phyloP scores from a whole-genome alignment of 352 stramenopile genomes.

The Phytophthora palmivora region DNA sequence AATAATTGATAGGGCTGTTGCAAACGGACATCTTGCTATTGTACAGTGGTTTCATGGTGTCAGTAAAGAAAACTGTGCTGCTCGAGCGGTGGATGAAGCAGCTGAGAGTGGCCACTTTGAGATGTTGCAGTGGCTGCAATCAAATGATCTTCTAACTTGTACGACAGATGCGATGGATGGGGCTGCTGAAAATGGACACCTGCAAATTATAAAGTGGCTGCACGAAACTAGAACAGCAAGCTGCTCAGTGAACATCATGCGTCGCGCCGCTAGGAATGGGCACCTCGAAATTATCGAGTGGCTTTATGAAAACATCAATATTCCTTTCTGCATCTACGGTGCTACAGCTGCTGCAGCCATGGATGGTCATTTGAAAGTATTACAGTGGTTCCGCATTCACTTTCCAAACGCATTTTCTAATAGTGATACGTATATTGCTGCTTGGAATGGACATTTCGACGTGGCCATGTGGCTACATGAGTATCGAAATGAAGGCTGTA shows the following conservation, averaged over 20 bases:
- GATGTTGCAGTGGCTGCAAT: too few species aligned
- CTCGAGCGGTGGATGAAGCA: not conserved
- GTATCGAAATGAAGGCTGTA: not conserved
- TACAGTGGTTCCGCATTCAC: not conserved
- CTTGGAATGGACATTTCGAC: not conserved
- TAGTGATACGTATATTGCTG: not conserved
- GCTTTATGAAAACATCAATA: not conserved
- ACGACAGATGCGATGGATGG: not conserved
- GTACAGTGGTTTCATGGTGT: not conserved
- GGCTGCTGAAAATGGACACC: constrained; percentile 1
- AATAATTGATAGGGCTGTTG: too few species aligned
- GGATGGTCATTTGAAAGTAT: not conserved
- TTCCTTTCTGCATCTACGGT: not conserved
- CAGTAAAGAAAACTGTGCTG: not conserved
- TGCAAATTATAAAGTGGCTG: constrained; percentile 6
- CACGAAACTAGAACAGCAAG: too few species aligned
- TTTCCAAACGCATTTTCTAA: not conserved
- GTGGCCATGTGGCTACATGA: not conserved
- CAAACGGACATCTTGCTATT: too few species aligned
- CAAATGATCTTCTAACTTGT: not conserved
- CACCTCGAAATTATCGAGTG: not conserved
- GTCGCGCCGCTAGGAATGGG: not conserved
- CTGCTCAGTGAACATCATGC: not conserved
- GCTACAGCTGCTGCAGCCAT: not conserved
- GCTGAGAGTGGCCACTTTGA: too few species aligned